phyloP scores from a whole-genome alignment of 306 rosid genomes.

The Cucumis melo region DNA sequence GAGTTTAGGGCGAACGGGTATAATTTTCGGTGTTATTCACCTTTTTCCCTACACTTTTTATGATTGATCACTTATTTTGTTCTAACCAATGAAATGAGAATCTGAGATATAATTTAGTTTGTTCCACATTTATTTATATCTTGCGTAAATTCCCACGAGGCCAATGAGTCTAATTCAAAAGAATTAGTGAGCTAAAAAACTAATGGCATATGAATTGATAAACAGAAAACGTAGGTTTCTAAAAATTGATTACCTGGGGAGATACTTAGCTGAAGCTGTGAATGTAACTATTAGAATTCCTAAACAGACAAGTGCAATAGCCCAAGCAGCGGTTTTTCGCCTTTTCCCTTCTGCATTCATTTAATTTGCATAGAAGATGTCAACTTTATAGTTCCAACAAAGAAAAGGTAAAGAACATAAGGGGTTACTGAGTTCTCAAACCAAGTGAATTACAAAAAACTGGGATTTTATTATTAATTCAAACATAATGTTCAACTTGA shows the following conservation, averaged over 20 bases:
- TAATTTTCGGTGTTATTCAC: too few relatives aligned
- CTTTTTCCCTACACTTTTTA: too few relatives aligned
- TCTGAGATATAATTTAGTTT: too few relatives aligned
- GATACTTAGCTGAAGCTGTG: constrained; percentile 40
- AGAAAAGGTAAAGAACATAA: not conserved
- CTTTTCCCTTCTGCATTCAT: constrained; percentile 21
- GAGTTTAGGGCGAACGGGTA: too few relatives aligned
- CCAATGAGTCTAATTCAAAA: not conserved
- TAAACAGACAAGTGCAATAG: constrained; percentile 42
- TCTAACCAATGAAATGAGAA: too few relatives aligned
- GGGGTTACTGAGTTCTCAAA: not conserved
- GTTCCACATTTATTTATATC: too few relatives aligned
- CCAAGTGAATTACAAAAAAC: not conserved
- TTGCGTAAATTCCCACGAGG: too few relatives aligned
- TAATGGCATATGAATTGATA: not conserved
- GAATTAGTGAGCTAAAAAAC: not conserved
- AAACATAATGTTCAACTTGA: not conserved
- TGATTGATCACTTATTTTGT: too few relatives aligned
- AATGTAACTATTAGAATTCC: constrained; percentile 37
- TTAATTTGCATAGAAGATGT: not conserved
- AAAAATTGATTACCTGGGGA: constrained; percentile 32
- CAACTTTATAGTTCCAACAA: not conserved
- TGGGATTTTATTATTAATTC: not conserved
- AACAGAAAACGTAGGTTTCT: not conserved
- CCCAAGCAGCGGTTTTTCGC: constrained; percentile 57